phyloP scores from a whole-genome alignment of 1,284 basidiomycete genomes.

The Entoloma clypeatum region DNA sequence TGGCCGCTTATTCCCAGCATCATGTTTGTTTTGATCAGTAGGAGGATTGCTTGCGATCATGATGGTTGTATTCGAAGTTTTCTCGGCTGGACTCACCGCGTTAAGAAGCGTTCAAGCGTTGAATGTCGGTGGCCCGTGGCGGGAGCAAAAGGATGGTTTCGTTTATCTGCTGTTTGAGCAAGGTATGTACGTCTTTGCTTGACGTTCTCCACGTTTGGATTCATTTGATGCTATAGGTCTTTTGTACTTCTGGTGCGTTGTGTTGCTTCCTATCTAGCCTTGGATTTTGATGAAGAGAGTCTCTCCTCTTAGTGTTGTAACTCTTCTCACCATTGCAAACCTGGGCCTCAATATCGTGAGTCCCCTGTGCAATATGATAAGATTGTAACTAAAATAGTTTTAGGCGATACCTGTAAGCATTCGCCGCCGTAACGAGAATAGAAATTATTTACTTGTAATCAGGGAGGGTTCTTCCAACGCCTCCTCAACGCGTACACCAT shows the following conservation, averaged over 20 bases:
- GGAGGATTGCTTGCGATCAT: constrained; percentile 28
- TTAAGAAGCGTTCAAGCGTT: constrained; percentile 28
- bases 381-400: not conserved
- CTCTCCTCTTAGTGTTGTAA: constrained; percentile 10
- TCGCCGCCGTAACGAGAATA: not conserved
- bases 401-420: constrained; percentile 14
- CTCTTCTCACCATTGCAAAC: constrained; percentile 14
- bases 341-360: constrained; percentile 16
- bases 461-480: constrained; percentile 20
- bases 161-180: constrained; percentile 29
- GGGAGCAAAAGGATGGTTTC: constrained; percentile 23
- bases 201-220: not conserved
- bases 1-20: not conserved
- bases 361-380: not conserved
- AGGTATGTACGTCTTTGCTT: constrained; percentile 21
- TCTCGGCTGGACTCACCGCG: constrained; percentile 25
- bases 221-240: constrained; percentile 10
- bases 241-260: constrained; percentile 16
- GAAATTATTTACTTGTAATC: not conserved
- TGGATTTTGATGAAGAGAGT: not conserved
- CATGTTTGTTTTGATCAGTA: constrained; percentile 15
- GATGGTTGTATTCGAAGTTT: constrained; percentile 28
- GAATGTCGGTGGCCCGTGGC: constrained; percentile 19
- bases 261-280: not conserved
- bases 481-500: constrained; percentile 18